Evolutionary conservation across 352 stramenopile species (phyloP).

Genomic region (Globisporangium barbulae): DNA sequence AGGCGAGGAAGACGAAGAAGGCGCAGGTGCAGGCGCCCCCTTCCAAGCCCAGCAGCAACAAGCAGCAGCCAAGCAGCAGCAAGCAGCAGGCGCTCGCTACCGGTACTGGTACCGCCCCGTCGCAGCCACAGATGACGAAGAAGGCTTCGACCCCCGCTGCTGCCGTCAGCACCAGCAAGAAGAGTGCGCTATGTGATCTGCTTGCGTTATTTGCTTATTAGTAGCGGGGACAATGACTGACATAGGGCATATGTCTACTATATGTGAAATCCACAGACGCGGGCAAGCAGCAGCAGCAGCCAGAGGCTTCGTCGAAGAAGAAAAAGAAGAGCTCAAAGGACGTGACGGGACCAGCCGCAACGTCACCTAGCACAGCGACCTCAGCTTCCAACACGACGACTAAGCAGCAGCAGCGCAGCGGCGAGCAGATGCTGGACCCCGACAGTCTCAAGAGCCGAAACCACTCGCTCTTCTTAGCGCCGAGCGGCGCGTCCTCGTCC

Average conservation of each 20-base stretch:
- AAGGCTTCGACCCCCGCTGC: not conserved
- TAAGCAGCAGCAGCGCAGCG: conserved; percentile 1
- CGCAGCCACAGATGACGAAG: not conserved
- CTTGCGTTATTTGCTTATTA: not conserved
- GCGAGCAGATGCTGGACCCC: conserved; percentile 26
- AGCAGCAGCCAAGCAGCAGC: conserved; percentile 10
- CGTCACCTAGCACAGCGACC: not conserved
- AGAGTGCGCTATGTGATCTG: conserved; percentile 1
- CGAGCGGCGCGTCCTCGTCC: conserved; percentile 18
- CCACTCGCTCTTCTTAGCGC: conserved; percentile 60
- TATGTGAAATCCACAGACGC: conserved; percentile 4
- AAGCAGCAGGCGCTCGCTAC: conserved; percentile 5
- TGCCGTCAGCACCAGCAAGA: not conserved
- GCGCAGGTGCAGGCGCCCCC: not conserved
- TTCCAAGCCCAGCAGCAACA: conserved; percentile 14
- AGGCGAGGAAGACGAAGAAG: conserved; percentile 32
- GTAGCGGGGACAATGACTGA: not conserved
- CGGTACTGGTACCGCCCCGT: not conserved
- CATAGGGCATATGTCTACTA: not conserved
- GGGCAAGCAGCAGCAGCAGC: conserved; percentile 22
- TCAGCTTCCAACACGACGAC: conserved; percentile 1
- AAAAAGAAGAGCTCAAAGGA: conserved; percentile 27
- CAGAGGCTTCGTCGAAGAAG: conserved; percentile 33
- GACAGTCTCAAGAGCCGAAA: conserved; percentile 74
- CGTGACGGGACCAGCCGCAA: not conserved